Base-by-base conservation (phyloP, 164 flowering plant genomes). In the Saururus chinensis region DNA sequence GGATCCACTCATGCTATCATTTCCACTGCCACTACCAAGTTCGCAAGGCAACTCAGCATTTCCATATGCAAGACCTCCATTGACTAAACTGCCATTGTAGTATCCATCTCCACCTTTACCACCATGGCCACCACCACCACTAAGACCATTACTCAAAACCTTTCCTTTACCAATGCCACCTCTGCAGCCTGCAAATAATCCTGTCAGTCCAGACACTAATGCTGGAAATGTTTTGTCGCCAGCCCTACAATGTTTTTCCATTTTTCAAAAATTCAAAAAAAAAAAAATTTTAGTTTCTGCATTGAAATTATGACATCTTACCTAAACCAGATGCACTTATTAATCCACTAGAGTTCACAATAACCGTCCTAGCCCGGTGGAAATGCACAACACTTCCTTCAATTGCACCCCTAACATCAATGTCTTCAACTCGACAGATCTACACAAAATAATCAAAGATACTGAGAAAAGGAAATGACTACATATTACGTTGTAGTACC, bases 21-120 rank as follows among this genome's bases (percentile, higher is more conserved):
- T 84, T 64, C 98, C 97, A 83, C 98, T 93, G 58, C 97, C 98
- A 82, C 98, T 93, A 58, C 97, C 98, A 73, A 93, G 96, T 69
- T 93, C 98, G 83, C 98, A 93, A 42, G 98, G 98, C 70, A 88
- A 73, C 70, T 84, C 86, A 64, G 86, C 77, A 85, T 84, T 74
- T n/a, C 96, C 98, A 80, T 90, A 93, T 23, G 77, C 56, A 68
- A 51, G 60, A 57, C 98, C 98, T 66, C 98, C 98, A 13, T 78
- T 80, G 56, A 82, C 65, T 48, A 68, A 76, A 70, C 67, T 82
- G 14, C 87, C 89, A 71, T 82, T 72, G 53, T 70, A 88, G 66
- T 81, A 90, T 53, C 87, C 96, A 63, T 78, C 81, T 17, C 98
- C 98, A 61, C 98, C 98, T 68, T 72, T 80, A n/a, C 98, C 98